Conservation (phyloP, 2,329 filamentous ascomycete species). For the Talaromyces sp. region DNA sequence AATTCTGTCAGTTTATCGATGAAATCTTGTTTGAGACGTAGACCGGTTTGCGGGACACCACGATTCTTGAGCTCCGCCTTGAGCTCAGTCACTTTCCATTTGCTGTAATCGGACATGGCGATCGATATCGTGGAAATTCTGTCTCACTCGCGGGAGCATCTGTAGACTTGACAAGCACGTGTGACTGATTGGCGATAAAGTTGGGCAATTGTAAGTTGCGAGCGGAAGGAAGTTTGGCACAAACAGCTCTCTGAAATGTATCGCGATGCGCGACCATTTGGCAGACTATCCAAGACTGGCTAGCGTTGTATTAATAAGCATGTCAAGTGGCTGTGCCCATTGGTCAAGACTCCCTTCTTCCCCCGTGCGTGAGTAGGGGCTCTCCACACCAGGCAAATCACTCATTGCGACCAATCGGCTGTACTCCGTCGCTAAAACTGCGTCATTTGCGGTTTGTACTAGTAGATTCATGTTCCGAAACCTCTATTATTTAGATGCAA, state of each 20-base stretch:
- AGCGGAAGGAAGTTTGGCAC: background rate
- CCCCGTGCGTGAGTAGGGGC: background rate
- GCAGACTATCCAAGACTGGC: background rate
- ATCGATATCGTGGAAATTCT: background rate
- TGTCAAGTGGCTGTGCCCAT: background rate
- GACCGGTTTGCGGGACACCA: slow-evolving; percentile 64
- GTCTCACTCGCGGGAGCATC: background rate
- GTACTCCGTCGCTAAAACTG: background rate
- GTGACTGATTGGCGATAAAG: background rate
- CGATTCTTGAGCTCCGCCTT: slow-evolving; percentile 70
- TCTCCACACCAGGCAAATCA: background rate
- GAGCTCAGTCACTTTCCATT: slow-evolving; percentile 70
- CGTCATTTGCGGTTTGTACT: background rate
- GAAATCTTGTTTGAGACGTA: slow-evolving; percentile 64
- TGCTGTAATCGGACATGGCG: slow-evolving; percentile 52
- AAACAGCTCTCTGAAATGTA: background rate
- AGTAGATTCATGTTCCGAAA: no score
- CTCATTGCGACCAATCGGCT: background rate
- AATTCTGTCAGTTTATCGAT: slow-evolving; percentile 59
- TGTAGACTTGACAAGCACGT: background rate
- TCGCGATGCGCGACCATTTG: slow-evolving; percentile 1
- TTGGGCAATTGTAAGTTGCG: background rate
- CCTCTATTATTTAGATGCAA: background rate
- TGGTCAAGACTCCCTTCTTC: background rate
- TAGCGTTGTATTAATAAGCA: background rate